phyloP scores from a whole-genome alignment of 2,329 filamentous ascomycete genomes.

The Nothomitra cinnamomea region DNA sequence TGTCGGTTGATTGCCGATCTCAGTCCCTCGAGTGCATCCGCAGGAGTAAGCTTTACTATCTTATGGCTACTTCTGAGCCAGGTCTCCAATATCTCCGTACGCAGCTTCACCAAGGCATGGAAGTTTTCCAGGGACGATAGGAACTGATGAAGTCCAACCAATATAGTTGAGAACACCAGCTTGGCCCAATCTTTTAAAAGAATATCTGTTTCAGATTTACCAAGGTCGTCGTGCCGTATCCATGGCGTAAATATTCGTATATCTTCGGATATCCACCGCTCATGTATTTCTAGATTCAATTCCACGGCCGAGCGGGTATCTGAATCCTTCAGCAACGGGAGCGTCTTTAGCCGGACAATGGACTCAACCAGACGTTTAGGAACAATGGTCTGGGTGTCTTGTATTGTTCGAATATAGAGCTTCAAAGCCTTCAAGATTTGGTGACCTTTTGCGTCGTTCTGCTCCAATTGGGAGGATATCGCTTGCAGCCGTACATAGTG shows the following conservation, averaged over 20 bases:
- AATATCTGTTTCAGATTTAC: conserved; percentile 39
- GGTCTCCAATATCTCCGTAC: conserved; percentile 51
- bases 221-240: conserved; percentile 63
- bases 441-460: conserved; percentile 28
- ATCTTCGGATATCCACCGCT: conserved; percentile 66
- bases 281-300: conserved; percentile 59
- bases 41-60: conserved; percentile 48
- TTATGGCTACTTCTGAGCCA: conserved; percentile 57
- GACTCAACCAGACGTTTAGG: conserved; percentile 55
- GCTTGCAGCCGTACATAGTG: conserved; percentile 53
- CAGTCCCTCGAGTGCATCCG: conserved; percentile 50
- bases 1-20: conserved; percentile 52
- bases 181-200: conserved; percentile 48
- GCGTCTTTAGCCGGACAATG: conserved; percentile 49
- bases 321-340: conserved; percentile 54
- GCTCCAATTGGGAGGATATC: conserved; percentile 44
- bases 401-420: conserved; percentile 60
- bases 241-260: conserved; percentile 76
- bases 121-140: conserved; percentile 47
- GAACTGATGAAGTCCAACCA: conserved; percentile 43
- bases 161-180: conserved; percentile 39
- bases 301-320: conserved; percentile 49
- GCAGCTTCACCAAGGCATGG: conserved; percentile 48
- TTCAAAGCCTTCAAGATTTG: conserved; percentile 47
- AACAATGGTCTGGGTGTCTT: conserved; percentile 60